phyloP scores from a whole-genome alignment of 2,329 filamentous ascomycete species.

The Xylariaceae sp. region DNA sequence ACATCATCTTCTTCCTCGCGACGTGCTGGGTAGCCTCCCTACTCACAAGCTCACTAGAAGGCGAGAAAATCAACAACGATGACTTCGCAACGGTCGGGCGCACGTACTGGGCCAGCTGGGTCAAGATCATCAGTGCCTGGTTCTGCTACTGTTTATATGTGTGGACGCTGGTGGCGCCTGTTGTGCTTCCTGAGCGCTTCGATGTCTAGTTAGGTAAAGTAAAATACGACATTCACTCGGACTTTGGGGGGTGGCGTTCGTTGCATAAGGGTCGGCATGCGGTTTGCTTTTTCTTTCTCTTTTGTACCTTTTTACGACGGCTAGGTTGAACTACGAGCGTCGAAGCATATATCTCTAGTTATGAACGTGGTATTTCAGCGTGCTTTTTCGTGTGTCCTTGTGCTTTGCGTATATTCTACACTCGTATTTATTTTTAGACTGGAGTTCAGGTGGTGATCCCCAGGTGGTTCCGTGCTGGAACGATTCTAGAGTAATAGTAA shows the following conservation, averaged over 20 bases:
- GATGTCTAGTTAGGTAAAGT: constrained; percentile 59
- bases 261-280: constrained; percentile 4
- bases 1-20: constrained; percentile 94
- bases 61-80: constrained; percentile 56
- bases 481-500: background rate
- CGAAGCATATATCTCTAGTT: background rate
- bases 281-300: background rate
- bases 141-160: constrained; percentile 90
- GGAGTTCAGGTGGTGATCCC: background rate
- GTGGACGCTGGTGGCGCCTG: constrained; percentile 87
- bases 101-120: constrained; percentile 97
- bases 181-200: constrained; percentile 82
- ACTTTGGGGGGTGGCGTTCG: constrained; percentile 9
- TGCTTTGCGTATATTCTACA: background rate
- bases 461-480: background rate
- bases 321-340: background rate
- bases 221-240: background rate
- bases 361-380: background rate
- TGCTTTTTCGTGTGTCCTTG: background rate
- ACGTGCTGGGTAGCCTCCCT: constrained; percentile 95
- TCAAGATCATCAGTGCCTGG: constrained; percentile 98
- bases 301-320: background rate
- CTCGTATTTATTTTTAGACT: background rate
- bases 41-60: constrained; percentile 49
- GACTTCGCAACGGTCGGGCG: constrained; percentile 90